phyloP scores from a whole-genome alignment of 306 rosid genomes.

The Chamaecrista fasciculata region DNA sequence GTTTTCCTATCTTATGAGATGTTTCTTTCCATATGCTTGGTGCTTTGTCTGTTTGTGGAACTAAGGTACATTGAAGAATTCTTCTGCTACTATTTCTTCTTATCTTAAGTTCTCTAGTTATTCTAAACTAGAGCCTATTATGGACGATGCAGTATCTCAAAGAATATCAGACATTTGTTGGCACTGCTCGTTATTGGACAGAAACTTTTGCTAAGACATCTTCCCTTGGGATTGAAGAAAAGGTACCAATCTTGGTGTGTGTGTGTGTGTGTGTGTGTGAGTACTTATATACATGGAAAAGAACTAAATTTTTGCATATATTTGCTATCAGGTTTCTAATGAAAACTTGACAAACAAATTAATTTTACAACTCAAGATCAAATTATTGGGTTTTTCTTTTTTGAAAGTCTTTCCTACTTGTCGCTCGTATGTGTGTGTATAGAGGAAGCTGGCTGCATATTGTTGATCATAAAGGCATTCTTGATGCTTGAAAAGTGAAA shows the following conservation, averaged over 20 bases:
- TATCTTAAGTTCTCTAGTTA: neutral
- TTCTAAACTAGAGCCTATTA: constrained; percentile 14
- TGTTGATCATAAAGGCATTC: constrained; percentile 7
- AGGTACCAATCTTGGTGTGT: constrained; percentile 42
- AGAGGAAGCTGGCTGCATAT: constrained; percentile 7
- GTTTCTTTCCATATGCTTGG: constrained; percentile 14
- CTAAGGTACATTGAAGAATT: constrained; percentile 14
- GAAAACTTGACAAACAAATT: too few species aligned
- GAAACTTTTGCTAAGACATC: constrained; percentile 82
- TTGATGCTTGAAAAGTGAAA: too few species aligned
- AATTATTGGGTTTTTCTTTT: too few species aligned
- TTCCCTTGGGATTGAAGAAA: constrained; percentile 74
- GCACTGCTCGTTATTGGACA: constrained; percentile 94
- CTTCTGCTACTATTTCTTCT: neutral
- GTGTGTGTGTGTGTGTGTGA: too few species aligned
- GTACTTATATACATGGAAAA: too few species aligned
- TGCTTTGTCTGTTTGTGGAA: neutral
- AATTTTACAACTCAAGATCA: too few species aligned
- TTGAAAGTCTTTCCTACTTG: too few species aligned
- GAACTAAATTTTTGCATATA: too few species aligned
- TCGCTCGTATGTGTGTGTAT: neutral
- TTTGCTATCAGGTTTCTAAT: too few species aligned
- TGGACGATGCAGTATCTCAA: constrained; percentile 64
- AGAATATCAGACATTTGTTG: constrained; percentile 76
- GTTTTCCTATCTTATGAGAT: neutral